Evolutionary conservation across 768 basidiomycete genomes (phyloP), one percentile per base, ranked within the genome.

Genomic region (Lactarius quietus): DNA sequence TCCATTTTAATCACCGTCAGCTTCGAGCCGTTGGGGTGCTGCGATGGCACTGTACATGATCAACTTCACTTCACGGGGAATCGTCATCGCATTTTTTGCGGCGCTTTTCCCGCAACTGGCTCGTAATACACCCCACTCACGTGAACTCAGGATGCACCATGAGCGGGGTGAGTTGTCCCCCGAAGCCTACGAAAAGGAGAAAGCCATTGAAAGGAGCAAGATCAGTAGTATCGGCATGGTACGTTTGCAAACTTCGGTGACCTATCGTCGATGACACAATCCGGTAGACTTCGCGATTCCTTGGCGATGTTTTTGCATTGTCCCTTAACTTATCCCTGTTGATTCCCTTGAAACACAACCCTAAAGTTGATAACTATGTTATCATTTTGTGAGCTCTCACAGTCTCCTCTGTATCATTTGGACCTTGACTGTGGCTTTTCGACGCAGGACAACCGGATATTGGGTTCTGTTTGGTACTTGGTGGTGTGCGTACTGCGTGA

Each of bases 141-240:
- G 86, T 17, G 74, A 73, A 2, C 74, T 92, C 3, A 78, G 80
- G 39, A 82, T 81, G 57, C 82, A 79, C 69, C 86, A 82, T 61
- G 86, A 87, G 57, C 78, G 77, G 0, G 87, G 88, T 0, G 83
- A 87, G 64, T 84, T 87, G 14, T 70, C 78, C 0, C 74, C 76
- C 17, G 87, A 87, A 61, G 86, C 82, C 67, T 92, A 88, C 68
- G 91, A 92, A 70, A 72, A 68, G 20, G 90, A 90, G 70, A 90
- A 92, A 70, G 89, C 87, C 36, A 70, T 93, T 52, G 89, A 93
- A 77, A 92, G 92, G 81, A 94, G 92, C 66, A 78, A 86, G 67
- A 89, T 94, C 64, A 90, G 91, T 71, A 93, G 92, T 70, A 89
- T 92, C 68, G 89, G 87, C 71, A 92, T 88, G 51, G 91, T 91